Percentiles rank a stretch among this genome's conserved stretches.
Evolutionary conservation across 345 rosid genomes (phyloP).

Genomic region (Schrenkiella parvula): DNA sequence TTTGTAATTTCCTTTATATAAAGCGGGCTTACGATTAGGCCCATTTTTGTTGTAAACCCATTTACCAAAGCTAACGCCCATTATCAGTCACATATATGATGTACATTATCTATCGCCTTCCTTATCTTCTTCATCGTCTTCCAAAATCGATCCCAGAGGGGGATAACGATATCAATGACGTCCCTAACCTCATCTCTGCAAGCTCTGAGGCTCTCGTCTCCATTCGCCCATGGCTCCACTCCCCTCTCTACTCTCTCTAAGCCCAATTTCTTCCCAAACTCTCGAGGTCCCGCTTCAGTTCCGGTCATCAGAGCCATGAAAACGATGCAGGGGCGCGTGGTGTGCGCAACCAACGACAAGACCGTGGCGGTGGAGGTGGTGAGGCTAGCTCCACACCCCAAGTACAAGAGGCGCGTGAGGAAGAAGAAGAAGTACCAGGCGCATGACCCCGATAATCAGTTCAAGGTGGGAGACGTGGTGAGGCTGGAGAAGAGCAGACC

Average conservation of each 20-base stretch:
- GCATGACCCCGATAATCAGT: constrained; percentile 82
- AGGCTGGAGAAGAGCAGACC: constrained; percentile 72
- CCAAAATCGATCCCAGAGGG: background rate
- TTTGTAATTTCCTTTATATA: background rate
- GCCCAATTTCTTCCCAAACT: constrained; percentile 32
- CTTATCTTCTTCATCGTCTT: constrained; percentile 12
- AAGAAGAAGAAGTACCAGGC: constrained; percentile 93
- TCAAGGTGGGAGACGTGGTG: constrained; percentile 73
- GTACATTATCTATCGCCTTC: background rate
- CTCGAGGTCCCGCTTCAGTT: constrained; percentile 18
- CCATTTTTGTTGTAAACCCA: constrained; percentile 2
- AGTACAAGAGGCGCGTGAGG: constrained; percentile 82
- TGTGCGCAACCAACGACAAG: constrained; percentile 78
- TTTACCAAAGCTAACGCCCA: background rate
- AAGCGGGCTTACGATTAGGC: constrained; percentile 5
- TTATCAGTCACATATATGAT: background rate
- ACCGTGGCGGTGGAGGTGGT: constrained; percentile 80
- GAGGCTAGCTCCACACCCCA: constrained; percentile 71
- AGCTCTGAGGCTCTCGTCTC: constrained; percentile 40
- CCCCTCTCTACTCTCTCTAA: constrained; percentile 45
- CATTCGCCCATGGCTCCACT: constrained; percentile 56
- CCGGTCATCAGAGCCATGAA: constrained; percentile 70
- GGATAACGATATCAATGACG: constrained; percentile 22
- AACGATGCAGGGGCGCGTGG: constrained; percentile 73
- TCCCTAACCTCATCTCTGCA: constrained; percentile 41